These are phyloP conservation scores for Letharia columbiana DNA, from an alignment of 495 filamentous ascomycete species.

Conservation along the genomic window DNA sequence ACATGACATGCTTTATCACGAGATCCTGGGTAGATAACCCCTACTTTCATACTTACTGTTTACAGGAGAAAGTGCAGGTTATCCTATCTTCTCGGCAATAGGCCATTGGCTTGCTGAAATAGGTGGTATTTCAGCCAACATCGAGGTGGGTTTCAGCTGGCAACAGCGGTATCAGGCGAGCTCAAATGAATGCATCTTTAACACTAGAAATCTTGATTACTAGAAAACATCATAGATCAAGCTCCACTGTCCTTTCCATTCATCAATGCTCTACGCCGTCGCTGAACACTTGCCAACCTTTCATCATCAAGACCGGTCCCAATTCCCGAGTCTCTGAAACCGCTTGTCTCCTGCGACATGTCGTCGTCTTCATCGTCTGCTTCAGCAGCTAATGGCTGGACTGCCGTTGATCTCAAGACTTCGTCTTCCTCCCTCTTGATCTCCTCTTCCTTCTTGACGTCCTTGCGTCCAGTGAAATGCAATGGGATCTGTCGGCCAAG, in stretches of 20 bases:
- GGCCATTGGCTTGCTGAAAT: neutral
- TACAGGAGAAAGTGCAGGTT: neutral
- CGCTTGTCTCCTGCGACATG: slow-evolving; percentile 6
- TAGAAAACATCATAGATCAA: neutral
- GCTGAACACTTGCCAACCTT: slow-evolving; percentile 1
- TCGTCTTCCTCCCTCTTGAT: slow-evolving; percentile 19
- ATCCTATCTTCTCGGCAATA: neutral
- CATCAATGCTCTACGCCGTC: neutral
- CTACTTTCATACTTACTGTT: neutral
- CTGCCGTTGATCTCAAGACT: neutral
- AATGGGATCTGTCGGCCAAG: slow-evolving; percentile 43
- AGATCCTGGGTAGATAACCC: neutral
- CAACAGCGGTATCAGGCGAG: neutral
- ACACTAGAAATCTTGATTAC: neutral
- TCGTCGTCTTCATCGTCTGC: slow-evolving; percentile 27
- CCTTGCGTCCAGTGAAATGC: slow-evolving; percentile 17
- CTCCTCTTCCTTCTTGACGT: slow-evolving; percentile 18
- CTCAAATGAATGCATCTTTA: neutral
- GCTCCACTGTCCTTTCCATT: neutral
- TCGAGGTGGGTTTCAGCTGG: neutral
- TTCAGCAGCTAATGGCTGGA: slow-evolving; percentile 23
- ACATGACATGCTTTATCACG: neutral
- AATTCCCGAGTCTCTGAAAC: slow-evolving; percentile 27
- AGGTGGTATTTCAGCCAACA: neutral
- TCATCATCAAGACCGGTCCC: slow-evolving; percentile 28